Base-by-base conservation (phyloP, 2,329 filamentous ascomycete species). In the Emmonsiellopsis sp. region DNA sequence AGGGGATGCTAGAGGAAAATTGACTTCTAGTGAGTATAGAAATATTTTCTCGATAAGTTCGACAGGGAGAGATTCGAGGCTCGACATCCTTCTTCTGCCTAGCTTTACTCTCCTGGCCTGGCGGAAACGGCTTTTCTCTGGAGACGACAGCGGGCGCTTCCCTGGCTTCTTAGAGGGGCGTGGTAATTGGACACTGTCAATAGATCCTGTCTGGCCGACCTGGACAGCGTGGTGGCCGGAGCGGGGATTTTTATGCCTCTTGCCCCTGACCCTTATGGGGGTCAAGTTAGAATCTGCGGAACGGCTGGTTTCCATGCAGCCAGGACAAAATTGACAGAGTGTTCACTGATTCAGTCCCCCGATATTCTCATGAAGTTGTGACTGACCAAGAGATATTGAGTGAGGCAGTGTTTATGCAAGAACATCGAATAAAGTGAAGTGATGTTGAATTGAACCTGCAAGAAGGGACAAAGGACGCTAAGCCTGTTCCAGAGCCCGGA, bases 21-120 rank as follows among this genome's bases (percentile, higher is more conserved):
- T 72, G 34, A 75, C 57, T 56, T 79, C 76, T 26, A 73, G 60
- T 5, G 73, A 71, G 31, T 70, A 62, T n/a, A 76, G 64, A 55
- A 80, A 80, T 45, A 80, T 78, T 41, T 70, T 67, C 58, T 80
- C 73, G n/a, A 80, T 67, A 10, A 80, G 61, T 61, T 80, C 78
- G 2, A 70, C 62, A 0, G 78, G 78, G 0, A 80, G 66, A 4
- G 58, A 54, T 59, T 80, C 76, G 10, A 80, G 62, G 8, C 55
- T 53, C 2, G 70, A 70, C 3, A 68, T 26, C 41, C 44, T 15
- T 41, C 55, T 38, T 32, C 15, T 13, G 7, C 9, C 46, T 7
- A 6, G 5, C 35, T 49, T 49, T 4, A 30, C 35, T n/a, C 35
- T 30, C 10, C 30, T 49, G 32, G 10, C 15, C 26, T 40, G 11